These are phyloP conservation scores for Colletotrichum karsti DNA, from an alignment of 2,329 filamentous ascomycete genomes.

Conservation along the genomic window DNA sequence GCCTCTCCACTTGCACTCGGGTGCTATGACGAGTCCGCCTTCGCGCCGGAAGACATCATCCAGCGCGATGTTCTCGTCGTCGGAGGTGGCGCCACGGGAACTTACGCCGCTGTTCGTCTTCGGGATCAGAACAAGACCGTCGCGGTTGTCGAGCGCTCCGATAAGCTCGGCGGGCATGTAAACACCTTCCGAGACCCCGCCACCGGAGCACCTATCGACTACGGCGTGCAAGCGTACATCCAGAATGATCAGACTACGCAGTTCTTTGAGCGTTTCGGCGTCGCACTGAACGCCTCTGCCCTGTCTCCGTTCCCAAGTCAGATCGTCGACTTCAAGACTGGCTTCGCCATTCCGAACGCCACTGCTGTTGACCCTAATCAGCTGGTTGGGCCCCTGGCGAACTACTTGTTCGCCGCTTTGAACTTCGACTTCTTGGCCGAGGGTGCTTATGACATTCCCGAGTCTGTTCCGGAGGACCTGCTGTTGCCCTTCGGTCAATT, in stretches of 20 bases:
- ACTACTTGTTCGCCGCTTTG: slow-evolving; percentile 16
- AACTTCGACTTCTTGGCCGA: slow-evolving; percentile 29
- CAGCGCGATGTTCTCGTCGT: slow-evolving; percentile 57
- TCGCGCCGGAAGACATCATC: slow-evolving; percentile 24
- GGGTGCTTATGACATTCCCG: slow-evolving; percentile 44
- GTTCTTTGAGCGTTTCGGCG: slow-evolving; percentile 54
- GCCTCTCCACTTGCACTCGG: slow-evolving; percentile 6
- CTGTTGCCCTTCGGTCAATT: slow-evolving; percentile 34
- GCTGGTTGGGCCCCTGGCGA: slow-evolving; percentile 7
- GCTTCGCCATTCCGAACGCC: slow-evolving; percentile 22
- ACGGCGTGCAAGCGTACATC: slow-evolving; percentile 44
- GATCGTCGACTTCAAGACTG: slow-evolving; percentile 29
- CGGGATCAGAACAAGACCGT: slow-evolving; percentile 57
- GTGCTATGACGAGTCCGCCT: slow-evolving; percentile 21
- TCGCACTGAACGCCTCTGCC: slow-evolving; percentile 32
- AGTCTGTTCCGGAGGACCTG: slow-evolving; percentile 38
- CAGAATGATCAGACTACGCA: slow-evolving; percentile 46
- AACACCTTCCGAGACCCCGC: slow-evolving; percentile 53
- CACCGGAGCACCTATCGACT: slow-evolving; percentile 42
- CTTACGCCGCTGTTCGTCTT: slow-evolving; percentile 55
- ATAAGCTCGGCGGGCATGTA: slow-evolving; percentile 52
- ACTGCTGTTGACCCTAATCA: slow-evolving; percentile 15
- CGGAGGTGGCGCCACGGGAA: slow-evolving; percentile 62
- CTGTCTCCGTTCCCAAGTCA: slow-evolving; percentile 24
- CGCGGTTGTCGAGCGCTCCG: slow-evolving; percentile 51